Base-by-base conservation (phyloP, 176 grass and related monocot species). In the Lolium multiflorum region DNA sequence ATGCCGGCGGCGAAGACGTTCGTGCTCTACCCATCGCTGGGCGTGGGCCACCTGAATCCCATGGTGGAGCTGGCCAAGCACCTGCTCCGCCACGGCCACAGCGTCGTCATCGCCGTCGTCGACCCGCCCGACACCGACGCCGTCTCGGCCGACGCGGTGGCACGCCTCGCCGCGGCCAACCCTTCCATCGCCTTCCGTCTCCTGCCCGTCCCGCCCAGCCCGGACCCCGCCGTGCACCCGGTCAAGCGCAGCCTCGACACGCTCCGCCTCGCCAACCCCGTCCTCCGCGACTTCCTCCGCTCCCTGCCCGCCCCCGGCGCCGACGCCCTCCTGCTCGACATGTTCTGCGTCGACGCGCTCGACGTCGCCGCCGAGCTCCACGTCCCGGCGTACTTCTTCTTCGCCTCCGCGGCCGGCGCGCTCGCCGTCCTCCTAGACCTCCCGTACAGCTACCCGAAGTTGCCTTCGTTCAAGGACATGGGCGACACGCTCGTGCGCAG, bases 31-130 rank as follows among this genome's bases (percentile, higher is more conserved):
- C 80, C 87, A 17, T 85, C 70, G 63, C 21, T 83, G 22, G 82
- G 86, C 21, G 60, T 89, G 22, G 90, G 90, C 79, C 87, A 89
- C 74, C 54, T 92, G 13, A 74, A 31, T 2, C 83, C 91, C 82
- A 87, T 86, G 72, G 83, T 89, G 12, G 83, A 89, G 83, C 62
- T 92, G 5, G 90, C 83, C 22, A 86, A 92, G 57, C 78, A 61
- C 20, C 22, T 92, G 11, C 43, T 46, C 8, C 59, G 62, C 74
- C 43, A 61, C 13, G 74, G 79, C 83, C 21, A 80, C 20, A 18
- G 11, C 11, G 71, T 81, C 56, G 6, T 76, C 54, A 11, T 89
- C 28, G 60, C 81, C 57, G 63, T 78, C 52, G 15, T 88, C 70
- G 57, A 84, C 41, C 51, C 26, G 22, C 69, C 52, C 0, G 25